Evolutionary conservation across 768 basidiomycete species (phyloP).

Genomic region (Pleurotus eryngii): DNA sequence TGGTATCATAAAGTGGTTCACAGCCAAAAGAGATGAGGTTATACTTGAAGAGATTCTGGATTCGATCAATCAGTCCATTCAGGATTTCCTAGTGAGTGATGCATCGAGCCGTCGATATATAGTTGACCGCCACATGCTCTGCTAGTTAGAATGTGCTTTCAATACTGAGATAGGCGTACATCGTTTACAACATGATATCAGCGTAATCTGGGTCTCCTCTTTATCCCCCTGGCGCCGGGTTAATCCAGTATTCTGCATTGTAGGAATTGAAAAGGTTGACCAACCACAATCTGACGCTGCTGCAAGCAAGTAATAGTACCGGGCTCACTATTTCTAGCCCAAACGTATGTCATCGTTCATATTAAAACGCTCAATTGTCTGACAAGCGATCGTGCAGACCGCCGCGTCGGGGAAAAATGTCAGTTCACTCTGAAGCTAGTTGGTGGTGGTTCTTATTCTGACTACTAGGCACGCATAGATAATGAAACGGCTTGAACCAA

Average conservation of each 20-base stretch:
- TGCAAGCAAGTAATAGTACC: neutral
- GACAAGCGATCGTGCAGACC: no score
- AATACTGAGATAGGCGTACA: neutral
- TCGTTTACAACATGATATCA: neutral
- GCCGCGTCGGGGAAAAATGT: no score
- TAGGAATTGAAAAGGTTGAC: slow-evolving; percentile 2
- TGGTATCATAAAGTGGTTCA: neutral
- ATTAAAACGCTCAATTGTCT: no score
- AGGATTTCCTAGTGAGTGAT: slow-evolving; percentile 1
- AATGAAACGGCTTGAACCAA: neutral
- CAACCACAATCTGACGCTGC: neutral
- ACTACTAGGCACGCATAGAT: neutral
- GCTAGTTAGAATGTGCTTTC: slow-evolving; percentile 3
- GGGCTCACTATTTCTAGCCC: no score
- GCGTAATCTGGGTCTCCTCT: neutral
- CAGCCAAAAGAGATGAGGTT: neutral
- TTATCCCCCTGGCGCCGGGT: neutral
- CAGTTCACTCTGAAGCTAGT: neutral
- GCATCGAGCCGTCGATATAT: neutral
- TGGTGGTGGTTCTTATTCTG: neutral
- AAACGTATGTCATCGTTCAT: no score
- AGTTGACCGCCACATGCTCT: no score
- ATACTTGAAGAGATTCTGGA: neutral
- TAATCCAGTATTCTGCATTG: neutral
- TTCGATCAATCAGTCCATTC: slow-evolving; percentile 2